Conservation (phyloP, 2,329 filamentous ascomycete species). For the Fusarium luffae region DNA sequence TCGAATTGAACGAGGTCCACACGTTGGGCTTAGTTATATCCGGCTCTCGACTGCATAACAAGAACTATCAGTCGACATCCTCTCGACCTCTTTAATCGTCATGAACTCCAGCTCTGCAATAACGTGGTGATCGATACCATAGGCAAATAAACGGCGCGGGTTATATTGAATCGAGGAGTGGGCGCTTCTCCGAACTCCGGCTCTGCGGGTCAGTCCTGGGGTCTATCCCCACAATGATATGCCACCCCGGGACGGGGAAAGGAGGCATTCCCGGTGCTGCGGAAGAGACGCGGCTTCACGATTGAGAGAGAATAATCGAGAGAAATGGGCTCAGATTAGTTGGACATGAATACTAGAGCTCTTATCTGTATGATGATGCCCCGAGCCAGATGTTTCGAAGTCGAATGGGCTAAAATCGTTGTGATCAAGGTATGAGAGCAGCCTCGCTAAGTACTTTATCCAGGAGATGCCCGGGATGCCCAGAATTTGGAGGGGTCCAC, state of each 20-base stretch:
- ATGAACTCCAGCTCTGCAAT: background rate
- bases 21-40: background rate
- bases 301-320: background rate
- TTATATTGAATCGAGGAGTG: conserved; percentile 30
- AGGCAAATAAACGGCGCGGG: conserved; percentile 24
- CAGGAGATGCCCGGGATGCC: conserved; percentile 29
- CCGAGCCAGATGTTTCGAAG: background rate
- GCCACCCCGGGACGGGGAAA: conserved; percentile 41
- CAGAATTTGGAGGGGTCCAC: conserved; percentile 28
- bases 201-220: conserved; percentile 37
- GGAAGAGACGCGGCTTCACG: conserved; percentile 30
- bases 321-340: background rate
- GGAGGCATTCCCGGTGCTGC: conserved; percentile 37
- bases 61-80: background rate
- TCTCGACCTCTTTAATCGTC: background rate
- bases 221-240: conserved; percentile 26
- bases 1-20: background rate
- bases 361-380: background rate
- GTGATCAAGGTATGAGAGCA: conserved; percentile 29
- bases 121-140: conserved; percentile 7
- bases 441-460: conserved; percentile 19
- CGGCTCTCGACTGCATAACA: background rate
- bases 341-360: background rate
- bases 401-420: background rate
- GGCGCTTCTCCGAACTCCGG: conserved; percentile 43